Conservation (phyloP, 2,329 filamentous ascomycete genomes). For the Beauveria sp. region DNA sequence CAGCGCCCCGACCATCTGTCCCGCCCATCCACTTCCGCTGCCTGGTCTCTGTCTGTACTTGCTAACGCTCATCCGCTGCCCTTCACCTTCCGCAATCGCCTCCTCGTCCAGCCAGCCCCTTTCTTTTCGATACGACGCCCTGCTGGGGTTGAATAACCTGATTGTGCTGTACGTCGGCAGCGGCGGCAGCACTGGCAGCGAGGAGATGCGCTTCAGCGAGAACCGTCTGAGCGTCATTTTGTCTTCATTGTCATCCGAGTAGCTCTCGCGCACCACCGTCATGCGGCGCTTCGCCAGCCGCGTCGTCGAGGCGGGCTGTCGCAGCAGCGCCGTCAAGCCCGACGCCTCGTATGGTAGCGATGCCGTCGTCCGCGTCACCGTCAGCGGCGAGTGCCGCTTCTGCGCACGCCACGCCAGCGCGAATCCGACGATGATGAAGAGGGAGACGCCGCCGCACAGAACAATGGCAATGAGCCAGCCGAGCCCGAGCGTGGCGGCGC, state of each 20-base stretch:
- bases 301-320: constrained; percentile 17
- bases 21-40: constrained; percentile 21
- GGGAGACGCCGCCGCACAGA: constrained; percentile 37
- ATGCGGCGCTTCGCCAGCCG: constrained; percentile 26
- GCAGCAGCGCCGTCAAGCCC: constrained; percentile 1
- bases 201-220: constrained; percentile 19
- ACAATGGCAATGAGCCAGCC: constrained; percentile 38
- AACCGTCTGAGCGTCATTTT: constrained; percentile 21
- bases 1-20: constrained; percentile 16
- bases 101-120: constrained; percentile 44
- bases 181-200: constrained; percentile 24
- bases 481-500: constrained; percentile 19
- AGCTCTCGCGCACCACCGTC: constrained; percentile 5
- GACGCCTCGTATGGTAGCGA: constrained; percentile 5
- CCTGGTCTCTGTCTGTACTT: constrained; percentile 14
- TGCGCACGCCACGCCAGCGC: constrained; percentile 33
- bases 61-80: not conserved
- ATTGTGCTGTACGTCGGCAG: constrained; percentile 24
- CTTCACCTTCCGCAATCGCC: constrained; percentile 30
- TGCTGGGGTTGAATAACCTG: constrained; percentile 17
- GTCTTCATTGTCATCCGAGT: not conserved
- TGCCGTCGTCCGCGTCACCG: constrained; percentile 13
- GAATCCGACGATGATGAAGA: constrained; percentile 36
- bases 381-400: constrained; percentile 14
- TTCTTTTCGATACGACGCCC: constrained; percentile 18